Conservation (phyloP, 2,329 filamentous ascomycete genomes). For the Pezicula radicicola region DNA sequence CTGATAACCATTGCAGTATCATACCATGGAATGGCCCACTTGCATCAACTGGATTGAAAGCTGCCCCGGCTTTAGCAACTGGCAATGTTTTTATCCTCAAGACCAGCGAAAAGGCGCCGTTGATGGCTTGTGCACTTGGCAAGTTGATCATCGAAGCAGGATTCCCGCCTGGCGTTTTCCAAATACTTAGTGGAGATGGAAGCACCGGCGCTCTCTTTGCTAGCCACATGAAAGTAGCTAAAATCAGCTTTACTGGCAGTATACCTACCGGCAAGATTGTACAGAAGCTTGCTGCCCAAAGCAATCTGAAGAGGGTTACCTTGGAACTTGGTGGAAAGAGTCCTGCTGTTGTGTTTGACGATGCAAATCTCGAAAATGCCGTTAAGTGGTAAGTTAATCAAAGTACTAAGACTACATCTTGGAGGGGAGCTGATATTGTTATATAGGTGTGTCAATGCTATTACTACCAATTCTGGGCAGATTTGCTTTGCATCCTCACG, state of each 20-base stretch:
- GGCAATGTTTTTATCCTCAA: slow-evolving; percentile 47
- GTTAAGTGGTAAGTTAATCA: slow-evolving; percentile 30
- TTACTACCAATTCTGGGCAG: slow-evolving; percentile 71
- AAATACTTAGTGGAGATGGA: slow-evolving; percentile 36
- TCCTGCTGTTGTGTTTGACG: slow-evolving; percentile 38
- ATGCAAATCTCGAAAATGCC: slow-evolving; percentile 42
- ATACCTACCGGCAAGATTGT: slow-evolving; percentile 35
- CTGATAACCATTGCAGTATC: slow-evolving; percentile 47
- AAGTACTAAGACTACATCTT: neutral
- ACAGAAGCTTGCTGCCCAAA: slow-evolving; percentile 33
- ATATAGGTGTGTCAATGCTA: slow-evolving; percentile 20
- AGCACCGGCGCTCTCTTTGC: slow-evolving; percentile 32
- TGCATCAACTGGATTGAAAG: slow-evolving; percentile 47
- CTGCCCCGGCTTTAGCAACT: slow-evolving; percentile 56
- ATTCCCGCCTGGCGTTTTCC: slow-evolving; percentile 36
- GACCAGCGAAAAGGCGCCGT: slow-evolving; percentile 39
- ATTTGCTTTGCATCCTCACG: slow-evolving; percentile 72
- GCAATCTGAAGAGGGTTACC: slow-evolving; percentile 37
- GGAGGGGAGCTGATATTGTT: neutral
- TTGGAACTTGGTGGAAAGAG: slow-evolving; percentile 41
- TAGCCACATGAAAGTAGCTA: slow-evolving; percentile 34
- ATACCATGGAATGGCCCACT: slow-evolving; percentile 55
- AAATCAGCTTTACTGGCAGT: slow-evolving; percentile 37
- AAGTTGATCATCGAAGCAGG: slow-evolving; percentile 14
- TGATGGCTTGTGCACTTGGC: slow-evolving; percentile 47